Conservation (phyloP, 768 basidiomycete genomes). For the Rhizopogon sp. region DNA sequence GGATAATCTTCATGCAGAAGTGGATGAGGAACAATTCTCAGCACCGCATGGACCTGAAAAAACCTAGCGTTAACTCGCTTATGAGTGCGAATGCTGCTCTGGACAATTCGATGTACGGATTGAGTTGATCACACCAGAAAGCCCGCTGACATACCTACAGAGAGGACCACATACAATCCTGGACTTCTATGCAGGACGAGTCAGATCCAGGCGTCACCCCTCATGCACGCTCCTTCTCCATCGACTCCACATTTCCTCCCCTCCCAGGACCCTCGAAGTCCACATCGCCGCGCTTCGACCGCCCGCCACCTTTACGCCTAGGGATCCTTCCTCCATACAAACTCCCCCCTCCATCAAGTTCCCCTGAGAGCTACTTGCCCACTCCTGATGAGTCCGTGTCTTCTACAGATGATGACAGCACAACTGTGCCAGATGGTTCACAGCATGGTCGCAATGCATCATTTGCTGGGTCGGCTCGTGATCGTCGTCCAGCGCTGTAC, state of each 20-base stretch:
- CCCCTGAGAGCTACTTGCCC: constrained; percentile 50
- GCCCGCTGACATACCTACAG: constrained; percentile 16
- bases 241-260: constrained; percentile 54
- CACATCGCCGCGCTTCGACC: constrained; percentile 25
- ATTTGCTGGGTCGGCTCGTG: constrained; percentile 34
- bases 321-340: constrained; percentile 39
- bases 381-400: constrained; percentile 53
- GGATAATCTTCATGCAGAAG: constrained; percentile 64
- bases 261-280: constrained; percentile 22
- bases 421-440: constrained; percentile 19
- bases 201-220: constrained; percentile 35
- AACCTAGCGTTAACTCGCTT: constrained; percentile 45
- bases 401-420: constrained; percentile 41
- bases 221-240: constrained; percentile 57
- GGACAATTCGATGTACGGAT: constrained; percentile 28
- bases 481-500: constrained; percentile 33
- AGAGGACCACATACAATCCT: constrained; percentile 38
- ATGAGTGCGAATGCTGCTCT: constrained; percentile 35
- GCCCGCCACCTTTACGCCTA: constrained; percentile 46
- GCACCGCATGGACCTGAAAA: constrained; percentile 25
- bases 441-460: constrained; percentile 50
- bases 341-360: constrained; percentile 41
- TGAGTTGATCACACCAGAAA: background rate
- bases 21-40: constrained; percentile 64
- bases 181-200: constrained; percentile 38